Evolutionary conservation across 768 basidiomycete genomes (phyloP).

Genomic region (Terana coerulea): DNA sequence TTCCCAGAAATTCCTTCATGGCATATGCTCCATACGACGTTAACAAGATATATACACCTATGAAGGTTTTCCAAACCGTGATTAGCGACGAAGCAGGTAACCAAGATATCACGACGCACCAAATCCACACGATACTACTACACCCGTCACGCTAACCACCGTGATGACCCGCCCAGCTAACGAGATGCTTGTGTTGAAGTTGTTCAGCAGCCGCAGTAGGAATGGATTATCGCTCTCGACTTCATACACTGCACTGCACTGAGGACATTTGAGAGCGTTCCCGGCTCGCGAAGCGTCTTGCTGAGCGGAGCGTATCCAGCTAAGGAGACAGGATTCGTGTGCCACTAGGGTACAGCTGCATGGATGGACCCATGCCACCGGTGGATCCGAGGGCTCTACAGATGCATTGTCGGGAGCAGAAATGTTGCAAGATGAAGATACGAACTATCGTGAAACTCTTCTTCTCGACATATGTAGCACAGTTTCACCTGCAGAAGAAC

Average conservation of each 20-base stretch:
- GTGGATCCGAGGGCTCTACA: slow-evolving; percentile 43
- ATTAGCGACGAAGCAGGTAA: neutral
- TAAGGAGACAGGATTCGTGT: slow-evolving; percentile 73
- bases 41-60: slow-evolving; percentile 46
- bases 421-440: neutral
- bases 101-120: slow-evolving; percentile 39
- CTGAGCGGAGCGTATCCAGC: slow-evolving; percentile 76
- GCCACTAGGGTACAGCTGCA: slow-evolving; percentile 79
- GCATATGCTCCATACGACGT: slow-evolving; percentile 75
- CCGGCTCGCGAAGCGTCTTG: slow-evolving; percentile 44
- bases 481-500: slow-evolving; percentile 51
- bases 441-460: slow-evolving; percentile 50
- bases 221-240: slow-evolving; percentile 61
- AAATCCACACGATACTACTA: slow-evolving; percentile 54
- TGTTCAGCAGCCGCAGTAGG: slow-evolving; percentile 46
- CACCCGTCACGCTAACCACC: slow-evolving; percentile 43
- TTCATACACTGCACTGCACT: slow-evolving; percentile 66
- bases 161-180: slow-evolving; percentile 50
- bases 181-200: slow-evolving; percentile 47
- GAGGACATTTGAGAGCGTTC: slow-evolving; percentile 78
- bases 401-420: neutral
- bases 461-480: slow-evolving; percentile 79
- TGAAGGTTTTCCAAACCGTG: slow-evolving; percentile 32
- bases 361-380: slow-evolving; percentile 70
- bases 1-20: slow-evolving; percentile 62